Evolutionary conservation across 2,329 filamentous ascomycete genomes (phyloP), one percentile per base, ranked within the genome.

Genomic region (Ophiocordyceps sinensis): DNA sequence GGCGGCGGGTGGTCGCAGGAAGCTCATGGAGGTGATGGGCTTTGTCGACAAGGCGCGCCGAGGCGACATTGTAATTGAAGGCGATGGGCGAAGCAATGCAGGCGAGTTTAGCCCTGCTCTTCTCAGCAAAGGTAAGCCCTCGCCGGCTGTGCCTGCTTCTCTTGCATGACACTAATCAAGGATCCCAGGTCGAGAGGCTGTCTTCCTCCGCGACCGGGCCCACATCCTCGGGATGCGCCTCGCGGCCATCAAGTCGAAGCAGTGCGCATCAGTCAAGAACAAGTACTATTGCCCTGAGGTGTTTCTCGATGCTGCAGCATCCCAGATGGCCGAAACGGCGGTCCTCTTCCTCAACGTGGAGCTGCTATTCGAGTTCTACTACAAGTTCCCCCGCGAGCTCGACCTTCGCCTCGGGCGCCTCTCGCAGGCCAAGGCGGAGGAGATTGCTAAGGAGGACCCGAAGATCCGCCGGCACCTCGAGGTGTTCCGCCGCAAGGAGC

Each of bases 261-360:
- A 94, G 63, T 98, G 91, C 63, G 74, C 79, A 44, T 77, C 68
- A 49, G 71, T 81, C 49, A 81, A 82, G 54, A 94, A 94, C 68
- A 95, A 95, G 66, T 95, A 96, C 64, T 78, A 91, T 64, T 98
- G 91, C 56, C 91, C 91, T 0, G 91, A 98, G 58, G 77, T 98
- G 14, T 98, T 98, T 67, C 77, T 98, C n/a, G 88, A 98, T 54
- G 87, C 93, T 3, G 91, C 94, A 2, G 88, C 91, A 2, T 85
- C 88, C 50, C 96, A 96, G 63, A 75, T 98, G 38, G 93, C 89
- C 3, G 82, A 86, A 2, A 98, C 91, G 0, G 89, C 91, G 2
- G 91, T 98, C 9, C 76, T 98, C 0, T 98, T 98, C 70, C 74
- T 98, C 28, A 95, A 98, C 54, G 91, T 96, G 11, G 93, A 98